A percentile compares a stretch with the other conserved stretches of the same genome.
phyloP scores from a whole-genome alignment of 139 green algal genomes.

The Asterochloris sp. region DNA sequence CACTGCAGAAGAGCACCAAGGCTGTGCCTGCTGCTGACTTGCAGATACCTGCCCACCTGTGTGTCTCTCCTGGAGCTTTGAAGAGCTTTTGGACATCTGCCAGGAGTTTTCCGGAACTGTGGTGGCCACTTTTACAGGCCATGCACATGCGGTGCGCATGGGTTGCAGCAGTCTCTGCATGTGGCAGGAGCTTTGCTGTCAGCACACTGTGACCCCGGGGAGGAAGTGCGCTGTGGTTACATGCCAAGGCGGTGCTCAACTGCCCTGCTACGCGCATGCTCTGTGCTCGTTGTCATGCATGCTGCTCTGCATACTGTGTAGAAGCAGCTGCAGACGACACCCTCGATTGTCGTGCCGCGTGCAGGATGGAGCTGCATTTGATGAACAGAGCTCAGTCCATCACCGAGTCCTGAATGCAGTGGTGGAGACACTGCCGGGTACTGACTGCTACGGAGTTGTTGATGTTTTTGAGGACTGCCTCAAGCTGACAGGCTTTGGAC shows the following conservation, averaged over 20 bases:
- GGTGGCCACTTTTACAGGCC: constrained; percentile 57
- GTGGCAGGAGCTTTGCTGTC: not conserved
- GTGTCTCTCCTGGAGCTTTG: constrained; percentile 75
- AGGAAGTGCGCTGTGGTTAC: not conserved
- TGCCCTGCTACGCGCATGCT: too few species aligned
- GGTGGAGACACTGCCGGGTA: constrained; percentile 60
- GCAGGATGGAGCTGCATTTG: constrained; percentile 49
- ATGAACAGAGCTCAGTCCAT: constrained; percentile 51
- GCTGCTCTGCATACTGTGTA: not conserved
- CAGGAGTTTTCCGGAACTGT: constrained; percentile 30
- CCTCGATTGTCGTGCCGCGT: not conserved
- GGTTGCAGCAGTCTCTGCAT: not conserved
- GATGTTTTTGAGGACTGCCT: constrained; percentile 41
- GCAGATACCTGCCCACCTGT: constrained; percentile 29
- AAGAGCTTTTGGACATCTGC: constrained; percentile 53
- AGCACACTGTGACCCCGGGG: too few species aligned
- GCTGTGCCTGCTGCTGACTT: too few species aligned
- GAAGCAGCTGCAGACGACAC: not conserved
- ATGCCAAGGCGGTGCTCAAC: not conserved
- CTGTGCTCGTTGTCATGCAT: not conserved
- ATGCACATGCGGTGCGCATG: constrained; percentile 48
- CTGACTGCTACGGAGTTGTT: constrained; percentile 53
- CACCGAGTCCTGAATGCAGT: constrained; percentile 62
- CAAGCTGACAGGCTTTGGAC: constrained; percentile 45
- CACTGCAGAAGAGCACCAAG: too few species aligned